Percentiles rank a stretch among this genome's conserved stretches.
Conservation (phyloP, 2,329 filamentous ascomycete species). For the Didymella exigua region DNA sequence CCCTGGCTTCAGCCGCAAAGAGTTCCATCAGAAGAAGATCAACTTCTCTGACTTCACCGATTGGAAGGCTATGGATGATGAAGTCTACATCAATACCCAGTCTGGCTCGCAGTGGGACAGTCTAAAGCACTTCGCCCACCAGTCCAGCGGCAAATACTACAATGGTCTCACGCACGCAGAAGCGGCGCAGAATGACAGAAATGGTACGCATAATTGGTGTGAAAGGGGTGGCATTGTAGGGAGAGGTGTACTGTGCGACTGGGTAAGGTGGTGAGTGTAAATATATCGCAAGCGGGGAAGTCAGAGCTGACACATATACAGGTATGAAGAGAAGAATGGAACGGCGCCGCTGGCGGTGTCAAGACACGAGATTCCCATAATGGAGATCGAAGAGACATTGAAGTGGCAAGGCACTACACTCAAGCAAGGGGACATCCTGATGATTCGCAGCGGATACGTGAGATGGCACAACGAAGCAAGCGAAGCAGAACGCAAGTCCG, state of each 20-base stretch:
- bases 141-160: slow-evolving; percentile 36
- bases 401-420: slow-evolving; percentile 39
- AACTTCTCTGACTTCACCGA: slow-evolving; percentile 46
- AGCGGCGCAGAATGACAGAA: slow-evolving; percentile 27
- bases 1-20: slow-evolving; percentile 59
- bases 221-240: slow-evolving; percentile 46
- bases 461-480: slow-evolving; percentile 42
- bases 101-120: slow-evolving; percentile 46
- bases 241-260: slow-evolving; percentile 42
- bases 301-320: not conserved
- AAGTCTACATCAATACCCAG: slow-evolving; percentile 43
- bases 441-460: slow-evolving; percentile 55
- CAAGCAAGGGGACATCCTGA: slow-evolving; percentile 43
- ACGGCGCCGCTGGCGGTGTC: slow-evolving; percentile 33
- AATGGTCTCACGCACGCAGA: slow-evolving; percentile 42
- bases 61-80: slow-evolving; percentile 40
- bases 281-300: not conserved
- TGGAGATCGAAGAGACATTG: slow-evolving; percentile 37
- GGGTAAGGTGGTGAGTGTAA: slow-evolving; percentile 25
- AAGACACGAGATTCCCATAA: slow-evolving; percentile 39
- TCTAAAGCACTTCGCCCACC: slow-evolving; percentile 45
- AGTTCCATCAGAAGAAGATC: slow-evolving; percentile 58
- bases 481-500: slow-evolving; percentile 33
- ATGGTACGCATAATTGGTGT: slow-evolving; percentile 47
- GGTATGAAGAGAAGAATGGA: slow-evolving; percentile 41